These are phyloP conservation scores for Leptographium lundbergii DNA, from an alignment of 2,329 filamentous ascomycete genomes.

Conservation along the genomic window DNA sequence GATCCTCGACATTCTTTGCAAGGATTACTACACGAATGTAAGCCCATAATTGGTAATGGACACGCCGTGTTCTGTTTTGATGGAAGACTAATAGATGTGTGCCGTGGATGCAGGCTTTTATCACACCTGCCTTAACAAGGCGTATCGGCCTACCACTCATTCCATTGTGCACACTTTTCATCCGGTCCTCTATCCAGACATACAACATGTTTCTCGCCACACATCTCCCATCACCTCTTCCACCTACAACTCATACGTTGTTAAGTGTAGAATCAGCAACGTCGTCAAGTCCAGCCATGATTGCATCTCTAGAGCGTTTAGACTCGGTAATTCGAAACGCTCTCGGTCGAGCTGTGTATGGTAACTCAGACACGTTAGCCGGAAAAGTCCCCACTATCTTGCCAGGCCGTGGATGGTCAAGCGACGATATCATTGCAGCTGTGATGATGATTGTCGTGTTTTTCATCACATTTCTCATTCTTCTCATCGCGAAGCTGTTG, in stretches of 20 bases:
- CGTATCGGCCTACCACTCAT: conserved; percentile 84
- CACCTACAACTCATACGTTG: conserved; percentile 52
- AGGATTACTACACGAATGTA: conserved; percentile 94
- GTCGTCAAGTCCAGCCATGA: conserved; percentile 59
- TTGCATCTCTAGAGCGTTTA: conserved; percentile 65
- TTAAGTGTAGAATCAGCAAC: conserved; percentile 45
- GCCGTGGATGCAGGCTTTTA: conserved; percentile 54
- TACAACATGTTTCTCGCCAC: conserved; percentile 97
- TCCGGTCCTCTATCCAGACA: conserved; percentile 85
- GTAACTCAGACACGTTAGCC: conserved; percentile 26
- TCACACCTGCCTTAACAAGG: conserved; percentile 78
- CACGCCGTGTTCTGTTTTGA: not conserved
- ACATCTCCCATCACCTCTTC: conserved; percentile 62
- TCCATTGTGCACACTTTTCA: conserved; percentile 86
- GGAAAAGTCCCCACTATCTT: conserved; percentile 13
- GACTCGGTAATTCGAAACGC: conserved; percentile 67
- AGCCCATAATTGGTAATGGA: conserved; percentile 18
- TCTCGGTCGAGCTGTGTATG: conserved; percentile 61
- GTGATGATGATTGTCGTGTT: conserved; percentile 79
- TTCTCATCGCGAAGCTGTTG: conserved; percentile 73
- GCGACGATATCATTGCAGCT: conserved; percentile 63
- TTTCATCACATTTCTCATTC: conserved; percentile 69
- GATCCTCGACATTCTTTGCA: conserved; percentile 86
- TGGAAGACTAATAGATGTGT: no score
- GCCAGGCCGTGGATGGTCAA: conserved; percentile 29